Conservation (phyloP, 2,329 filamentous ascomycete species). For the Tympanopsis confertula region DNA sequence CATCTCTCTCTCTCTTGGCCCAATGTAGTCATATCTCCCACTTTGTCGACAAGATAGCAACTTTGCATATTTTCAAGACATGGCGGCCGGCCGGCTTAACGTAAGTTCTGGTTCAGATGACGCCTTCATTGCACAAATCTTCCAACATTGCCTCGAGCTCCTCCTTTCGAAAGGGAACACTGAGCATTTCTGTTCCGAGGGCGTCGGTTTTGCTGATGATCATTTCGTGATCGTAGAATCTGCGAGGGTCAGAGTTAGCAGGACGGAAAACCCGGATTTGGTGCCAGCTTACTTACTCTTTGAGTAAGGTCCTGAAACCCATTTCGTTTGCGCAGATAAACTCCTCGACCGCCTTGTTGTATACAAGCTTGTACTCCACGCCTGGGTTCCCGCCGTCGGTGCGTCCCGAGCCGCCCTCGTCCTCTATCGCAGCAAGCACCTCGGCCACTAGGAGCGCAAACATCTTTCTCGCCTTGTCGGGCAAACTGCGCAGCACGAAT, state of each 20-base stretch:
- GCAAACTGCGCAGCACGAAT: conserved; percentile 80
- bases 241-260: conserved; percentile 14
- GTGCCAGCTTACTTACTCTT: conserved; percentile 51
- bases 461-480: conserved; percentile 80
- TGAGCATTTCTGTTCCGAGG: conserved; percentile 73
- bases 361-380: conserved; percentile 81
- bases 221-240: conserved; percentile 96
- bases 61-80: too few species aligned
- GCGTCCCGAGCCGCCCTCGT: conserved; percentile 33
- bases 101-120: too few species aligned
- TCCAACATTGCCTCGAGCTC: conserved; percentile 84
- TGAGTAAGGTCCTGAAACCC: conserved; percentile 83
- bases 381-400: conserved; percentile 46
- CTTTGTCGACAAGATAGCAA: conserved; percentile 12
- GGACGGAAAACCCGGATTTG: background rate
- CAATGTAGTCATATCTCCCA: conserved; percentile 10
- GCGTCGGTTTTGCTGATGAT: conserved; percentile 79
- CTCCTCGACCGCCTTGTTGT: conserved; percentile 90
- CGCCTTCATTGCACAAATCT: conserved; percentile 37
- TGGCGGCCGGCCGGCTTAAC: too few species aligned
- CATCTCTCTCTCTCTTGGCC: background rate
- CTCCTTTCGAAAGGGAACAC: conserved; percentile 74
- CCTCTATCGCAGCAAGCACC: conserved; percentile 61
- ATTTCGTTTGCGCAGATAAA: conserved; percentile 96
- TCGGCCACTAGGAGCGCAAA: conserved; percentile 79